Percentiles rank a stretch among this genome's conserved stretches.
phyloP scores from a whole-genome alignment of 768 basidiomycete genomes.

The Podaxis pistillaris region DNA sequence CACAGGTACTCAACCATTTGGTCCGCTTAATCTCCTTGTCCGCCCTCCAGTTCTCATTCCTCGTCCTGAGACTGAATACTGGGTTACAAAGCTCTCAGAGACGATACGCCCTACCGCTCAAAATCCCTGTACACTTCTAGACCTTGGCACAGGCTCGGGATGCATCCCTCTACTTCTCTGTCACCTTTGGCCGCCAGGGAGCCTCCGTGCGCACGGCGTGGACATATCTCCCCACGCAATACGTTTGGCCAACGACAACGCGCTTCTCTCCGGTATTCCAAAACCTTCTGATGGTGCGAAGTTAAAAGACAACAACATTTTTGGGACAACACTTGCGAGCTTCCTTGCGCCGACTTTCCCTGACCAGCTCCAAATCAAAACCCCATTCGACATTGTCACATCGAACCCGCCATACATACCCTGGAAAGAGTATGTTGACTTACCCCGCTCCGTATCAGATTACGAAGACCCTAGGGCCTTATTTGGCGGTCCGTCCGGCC shows the following conservation, averaged over 20 bases:
- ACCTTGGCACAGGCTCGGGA: constrained; percentile 92
- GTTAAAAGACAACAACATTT: constrained; percentile 40
- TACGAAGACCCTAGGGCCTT: constrained; percentile 85
- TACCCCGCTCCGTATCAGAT: constrained; percentile 67
- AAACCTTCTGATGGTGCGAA: constrained; percentile 20
- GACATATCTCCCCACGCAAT: constrained; percentile 68
- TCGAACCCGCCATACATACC: constrained; percentile 90
- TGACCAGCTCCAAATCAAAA: constrained; percentile 29
- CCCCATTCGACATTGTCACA: constrained; percentile 75
- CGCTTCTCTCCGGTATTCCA: constrained; percentile 38
- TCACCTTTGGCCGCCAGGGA: constrained; percentile 57
- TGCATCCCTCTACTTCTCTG: constrained; percentile 89
- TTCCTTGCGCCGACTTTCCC: constrained; percentile 48
- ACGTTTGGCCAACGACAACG: constrained; percentile 48
- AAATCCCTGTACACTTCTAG: constrained; percentile 53
- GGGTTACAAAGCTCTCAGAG: constrained; percentile 62
- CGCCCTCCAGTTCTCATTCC: constrained; percentile 89
- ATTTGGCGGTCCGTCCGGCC: constrained; percentile 63
- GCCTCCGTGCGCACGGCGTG: constrained; percentile 56
- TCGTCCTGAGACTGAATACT: constrained; percentile 91
- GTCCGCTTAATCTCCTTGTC: constrained; percentile 69
- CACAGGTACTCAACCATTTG: constrained; percentile 84
- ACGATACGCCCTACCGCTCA: constrained; percentile 35
- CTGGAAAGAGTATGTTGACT: constrained; percentile 52
- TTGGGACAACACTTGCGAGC: constrained; percentile 36